Percentiles rank a stretch among this genome's conserved stretches.
Conservation (phyloP, 805 yeast species). For the Zygosaccharomyces kombuchaensis region DNA sequence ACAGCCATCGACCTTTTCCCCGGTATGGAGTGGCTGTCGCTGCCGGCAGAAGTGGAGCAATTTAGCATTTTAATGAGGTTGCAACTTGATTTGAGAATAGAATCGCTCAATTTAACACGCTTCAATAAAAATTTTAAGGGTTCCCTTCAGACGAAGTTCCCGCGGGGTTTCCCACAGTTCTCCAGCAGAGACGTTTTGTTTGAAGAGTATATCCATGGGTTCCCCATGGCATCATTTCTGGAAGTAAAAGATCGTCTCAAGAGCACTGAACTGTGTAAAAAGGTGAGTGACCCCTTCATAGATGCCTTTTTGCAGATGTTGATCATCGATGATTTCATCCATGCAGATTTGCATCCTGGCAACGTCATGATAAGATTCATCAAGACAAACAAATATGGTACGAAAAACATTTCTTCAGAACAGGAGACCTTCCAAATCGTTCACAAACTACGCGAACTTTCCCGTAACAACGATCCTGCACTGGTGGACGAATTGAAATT, state of each 20-base stretch:
- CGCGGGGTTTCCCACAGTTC: conserved; percentile 62
- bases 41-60: conserved; percentile 91
- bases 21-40: conserved; percentile 95
- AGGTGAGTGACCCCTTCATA: conserved; percentile 73
- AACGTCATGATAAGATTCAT: conserved; percentile 76
- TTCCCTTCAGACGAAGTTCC: conserved; percentile 65
- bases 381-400: conserved; percentile 39
- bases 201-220: conserved; percentile 79
- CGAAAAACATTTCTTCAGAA: conserved; percentile 29
- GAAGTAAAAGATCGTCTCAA: conserved; percentile 37
- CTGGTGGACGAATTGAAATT: conserved; percentile 43
- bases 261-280: conserved; percentile 49
- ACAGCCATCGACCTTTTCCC: conserved; percentile 65
- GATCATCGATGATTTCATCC: conserved; percentile 87
- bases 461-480: conserved; percentile 14
- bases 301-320: conserved; percentile 93
- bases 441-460: conserved; percentile 15
- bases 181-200: conserved; percentile 71
- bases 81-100: conserved; percentile 87
- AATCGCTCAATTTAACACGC: conserved; percentile 70
- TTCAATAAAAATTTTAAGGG: conserved; percentile 66
- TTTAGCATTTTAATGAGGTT: conserved; percentile 80
- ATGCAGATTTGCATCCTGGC: conserved; percentile 96
- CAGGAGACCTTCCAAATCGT: conserved; percentile 21
- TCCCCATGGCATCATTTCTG: conserved; percentile 73